A percentile compares a stretch with the other conserved stretches of the same genome.
Evolutionary conservation across 1,284 basidiomycete species (phyloP).

Genomic region (Cutaneotrichosporon curvatum): DNA sequence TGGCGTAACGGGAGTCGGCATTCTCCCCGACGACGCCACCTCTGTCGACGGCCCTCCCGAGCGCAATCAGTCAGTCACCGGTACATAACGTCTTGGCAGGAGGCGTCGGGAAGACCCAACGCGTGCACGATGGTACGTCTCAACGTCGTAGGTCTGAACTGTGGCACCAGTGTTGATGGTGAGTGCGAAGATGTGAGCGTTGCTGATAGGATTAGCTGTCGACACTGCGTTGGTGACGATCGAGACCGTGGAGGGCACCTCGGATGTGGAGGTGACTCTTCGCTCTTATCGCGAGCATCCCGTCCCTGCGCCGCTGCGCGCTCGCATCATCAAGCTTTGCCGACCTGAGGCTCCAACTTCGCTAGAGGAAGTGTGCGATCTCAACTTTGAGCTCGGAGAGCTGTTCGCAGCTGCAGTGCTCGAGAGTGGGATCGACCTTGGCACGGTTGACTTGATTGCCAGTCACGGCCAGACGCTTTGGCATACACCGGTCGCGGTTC

Average conservation of each 20-base stretch:
- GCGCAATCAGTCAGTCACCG: no score
- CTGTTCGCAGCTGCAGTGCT: constrained; percentile 8
- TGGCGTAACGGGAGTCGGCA: no score
- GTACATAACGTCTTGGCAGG: no score
- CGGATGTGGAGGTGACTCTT: constrained; percentile 5
- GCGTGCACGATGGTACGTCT: no score
- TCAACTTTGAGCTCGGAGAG: constrained; percentile 13
- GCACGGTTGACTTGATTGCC: constrained; percentile 12
- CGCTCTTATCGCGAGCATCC: constrained; percentile 10
- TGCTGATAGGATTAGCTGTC: neutral
- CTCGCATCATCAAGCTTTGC: constrained; percentile 1
- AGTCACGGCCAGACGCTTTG: constrained; percentile 18
- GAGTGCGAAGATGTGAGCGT: neutral
- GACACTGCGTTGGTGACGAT: neutral
- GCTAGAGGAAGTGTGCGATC: constrained; percentile 13
- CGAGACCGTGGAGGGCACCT: no score
- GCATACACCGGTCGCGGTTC: constrained; percentile 1
- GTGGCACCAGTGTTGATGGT: constrained; percentile 22
- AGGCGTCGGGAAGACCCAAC: no score
- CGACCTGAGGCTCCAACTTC: neutral
- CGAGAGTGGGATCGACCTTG: constrained; percentile 2
- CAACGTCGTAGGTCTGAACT: constrained; percentile 23
- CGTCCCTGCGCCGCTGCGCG: neutral
- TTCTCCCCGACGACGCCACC: no score
- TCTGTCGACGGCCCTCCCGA: no score